Conservation (phyloP, 768 basidiomycete genomes). For the Plicaturopsis crispa region DNA sequence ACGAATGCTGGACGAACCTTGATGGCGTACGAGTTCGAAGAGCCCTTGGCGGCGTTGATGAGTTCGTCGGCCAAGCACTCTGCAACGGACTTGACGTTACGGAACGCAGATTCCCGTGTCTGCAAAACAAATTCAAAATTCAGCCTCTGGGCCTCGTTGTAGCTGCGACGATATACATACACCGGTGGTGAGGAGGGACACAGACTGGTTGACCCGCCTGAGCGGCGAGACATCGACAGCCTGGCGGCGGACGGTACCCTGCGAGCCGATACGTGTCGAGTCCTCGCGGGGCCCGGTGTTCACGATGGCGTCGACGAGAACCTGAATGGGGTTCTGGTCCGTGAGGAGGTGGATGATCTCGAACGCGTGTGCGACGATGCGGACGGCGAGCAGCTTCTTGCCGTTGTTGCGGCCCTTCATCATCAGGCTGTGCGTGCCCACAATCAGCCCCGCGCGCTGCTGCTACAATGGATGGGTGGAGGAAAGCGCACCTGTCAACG, state of each 20-base stretch:
- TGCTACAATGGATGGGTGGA: constrained; percentile 2
- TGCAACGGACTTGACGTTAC: constrained; percentile 98
- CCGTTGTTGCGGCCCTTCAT: constrained; percentile 99
- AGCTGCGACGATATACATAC: constrained; percentile 40
- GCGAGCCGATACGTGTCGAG: constrained; percentile 98
- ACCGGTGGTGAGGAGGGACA: constrained; percentile 91
- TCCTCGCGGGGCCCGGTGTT: constrained; percentile 99
- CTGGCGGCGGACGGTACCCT: constrained; percentile 99
- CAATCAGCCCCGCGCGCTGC: not conserved
- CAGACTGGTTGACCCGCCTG: constrained; percentile 95
- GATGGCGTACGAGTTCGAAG: constrained; percentile 99
- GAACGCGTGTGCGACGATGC: constrained; percentile 98
- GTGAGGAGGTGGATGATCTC: constrained; percentile 99
- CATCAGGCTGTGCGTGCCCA: constrained; percentile 95
- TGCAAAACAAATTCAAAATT: constrained; percentile 21
- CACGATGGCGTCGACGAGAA: constrained; percentile 96
- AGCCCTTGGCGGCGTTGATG: constrained; percentile 99
- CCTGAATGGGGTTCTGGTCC: constrained; percentile 99
- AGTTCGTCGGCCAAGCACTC: constrained; percentile 99
- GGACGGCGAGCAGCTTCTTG: constrained; percentile 97
- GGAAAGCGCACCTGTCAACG: constrained; percentile 81
- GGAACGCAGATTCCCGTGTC: constrained; percentile 99
- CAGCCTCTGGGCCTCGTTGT: not conserved
- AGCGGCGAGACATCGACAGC: constrained; percentile 99
- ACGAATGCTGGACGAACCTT: constrained; percentile 76